Evolutionary conservation across 108 stramenopile species (phyloP), one percentile per base, ranked within the genome.

Genomic region (Cyclotella baltica): DNA sequence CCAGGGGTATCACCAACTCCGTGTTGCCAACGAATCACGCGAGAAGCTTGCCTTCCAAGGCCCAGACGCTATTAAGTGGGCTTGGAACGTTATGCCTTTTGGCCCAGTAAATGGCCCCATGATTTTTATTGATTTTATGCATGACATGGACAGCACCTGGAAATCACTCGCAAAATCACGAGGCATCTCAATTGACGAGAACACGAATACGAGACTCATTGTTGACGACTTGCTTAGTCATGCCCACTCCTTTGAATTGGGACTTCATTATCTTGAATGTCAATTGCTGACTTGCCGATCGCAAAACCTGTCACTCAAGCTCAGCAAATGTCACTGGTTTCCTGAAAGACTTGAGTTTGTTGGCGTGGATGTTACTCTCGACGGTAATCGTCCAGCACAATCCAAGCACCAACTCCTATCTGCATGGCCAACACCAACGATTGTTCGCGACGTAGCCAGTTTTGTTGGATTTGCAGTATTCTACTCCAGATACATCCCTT

Each of bases 401-500:
- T 55, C 68, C 3, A 69, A 53, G 20, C 53, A 69, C 35, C 16
- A 69, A 19, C 46, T 69, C 1, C 34, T 69, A 10, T 1, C 23
- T 6, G 16, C 68, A 33, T 69, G 51, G 68, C 52, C 53, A 5
- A 25, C 4, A 3, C 53, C 51, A 29, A 35, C n/a, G 36, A 35
- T 57, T 16, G 65, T 75, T 20, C 65, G 65, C 0, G 65, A 75
- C 20, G 30, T 75, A 16, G 63, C 64, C 9, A 65, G 55, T 4
- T 66, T 67, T 43, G 16, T 67, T 13, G 64, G 65, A 0, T 75
- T 75, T 29, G 62, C 36, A 0, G 20, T 36, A 31, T 74, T 64
- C 37, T 53, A 64, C 62, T 19, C 18, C 19, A 20, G 0, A 18
- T 75, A 52, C 19, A 75, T 75, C 23, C 65, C 65, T 19, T 29